These are phyloP conservation scores for Sporothrix phasma DNA, from an alignment of 2,329 filamentous ascomycete species.

Conservation along the genomic window DNA sequence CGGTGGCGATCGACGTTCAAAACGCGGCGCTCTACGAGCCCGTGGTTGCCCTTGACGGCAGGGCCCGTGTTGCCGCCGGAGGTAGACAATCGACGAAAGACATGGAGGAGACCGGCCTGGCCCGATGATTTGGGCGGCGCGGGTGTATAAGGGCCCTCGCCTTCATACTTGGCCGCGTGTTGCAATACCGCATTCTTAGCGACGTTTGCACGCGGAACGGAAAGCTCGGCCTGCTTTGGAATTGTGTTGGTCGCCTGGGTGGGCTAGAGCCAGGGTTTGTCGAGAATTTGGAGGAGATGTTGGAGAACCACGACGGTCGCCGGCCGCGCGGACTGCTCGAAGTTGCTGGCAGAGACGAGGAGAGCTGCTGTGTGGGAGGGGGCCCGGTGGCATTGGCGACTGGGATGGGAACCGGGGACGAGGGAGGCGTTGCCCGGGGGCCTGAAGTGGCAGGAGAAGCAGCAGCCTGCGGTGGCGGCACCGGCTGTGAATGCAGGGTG, in stretches of 20 bases:
- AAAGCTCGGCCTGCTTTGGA: slow-evolving; percentile 34
- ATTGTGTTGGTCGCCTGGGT: slow-evolving; percentile 27
- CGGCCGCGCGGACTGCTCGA: slow-evolving; percentile 28
- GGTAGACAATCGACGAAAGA: slow-evolving; percentile 73
- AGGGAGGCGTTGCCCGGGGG: not conserved
- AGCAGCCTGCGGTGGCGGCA: not conserved
- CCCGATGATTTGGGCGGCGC: slow-evolving; percentile 56
- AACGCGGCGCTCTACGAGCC: slow-evolving; percentile 67
- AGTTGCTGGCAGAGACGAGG: slow-evolving; percentile 7
- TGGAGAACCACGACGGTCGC: slow-evolving; percentile 86
- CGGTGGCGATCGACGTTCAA: slow-evolving; percentile 77
- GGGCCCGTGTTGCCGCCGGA: slow-evolving; percentile 38
- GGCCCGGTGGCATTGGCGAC: not conserved
- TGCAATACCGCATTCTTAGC: slow-evolving; percentile 50
- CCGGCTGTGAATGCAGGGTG: slow-evolving; percentile 21
- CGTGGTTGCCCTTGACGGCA: slow-evolving; percentile 44
- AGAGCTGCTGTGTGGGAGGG: not conserved
- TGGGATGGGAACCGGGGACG: not conserved
- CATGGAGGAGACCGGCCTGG: slow-evolving; percentile 66
- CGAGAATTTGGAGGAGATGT: slow-evolving; percentile 85
- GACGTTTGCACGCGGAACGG: slow-evolving; percentile 39
- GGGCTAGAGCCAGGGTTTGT: slow-evolving; percentile 31
- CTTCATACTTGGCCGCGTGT: slow-evolving; percentile 45
- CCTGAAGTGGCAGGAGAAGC: not conserved
- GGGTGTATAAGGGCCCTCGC: slow-evolving; percentile 59